These are phyloP conservation scores for Termitomyces heimii DNA, from an alignment of 768 basidiomycete genomes.

Conservation along the genomic window DNA sequence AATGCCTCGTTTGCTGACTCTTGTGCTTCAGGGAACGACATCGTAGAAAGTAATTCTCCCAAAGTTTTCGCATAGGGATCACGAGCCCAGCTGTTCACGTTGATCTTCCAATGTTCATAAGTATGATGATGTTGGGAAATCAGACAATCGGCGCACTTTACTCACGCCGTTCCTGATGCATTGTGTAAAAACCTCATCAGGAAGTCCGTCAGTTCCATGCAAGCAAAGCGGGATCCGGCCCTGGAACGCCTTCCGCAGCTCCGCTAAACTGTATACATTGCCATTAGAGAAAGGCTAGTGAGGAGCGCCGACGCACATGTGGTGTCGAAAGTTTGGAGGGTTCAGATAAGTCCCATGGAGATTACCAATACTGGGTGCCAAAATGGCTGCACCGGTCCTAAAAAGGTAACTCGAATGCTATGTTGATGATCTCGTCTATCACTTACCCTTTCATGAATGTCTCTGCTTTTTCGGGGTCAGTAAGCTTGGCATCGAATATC, in stretches of 20 bases:
- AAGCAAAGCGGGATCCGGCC: constrained; percentile 33
- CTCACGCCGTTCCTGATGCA: constrained; percentile 41
- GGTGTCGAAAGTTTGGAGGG: constrained; percentile 38
- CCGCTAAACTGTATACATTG: constrained; percentile 24
- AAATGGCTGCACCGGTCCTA: constrained; percentile 38
- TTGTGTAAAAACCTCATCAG: constrained; percentile 35
- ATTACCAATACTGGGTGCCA: constrained; percentile 44
- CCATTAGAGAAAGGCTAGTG: neutral
- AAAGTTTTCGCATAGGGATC: constrained; percentile 35
- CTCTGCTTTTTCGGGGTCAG: constrained; percentile 34
- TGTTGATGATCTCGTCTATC: neutral
- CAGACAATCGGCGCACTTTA: constrained; percentile 21
- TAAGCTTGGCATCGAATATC: constrained; percentile 43
- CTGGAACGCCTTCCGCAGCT: constrained; percentile 28
- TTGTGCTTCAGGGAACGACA: constrained; percentile 38
- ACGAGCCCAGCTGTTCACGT: constrained; percentile 41
- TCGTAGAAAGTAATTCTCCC: constrained; percentile 23
- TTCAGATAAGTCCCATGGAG: constrained; percentile 39
- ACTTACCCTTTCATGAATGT: constrained; percentile 34
- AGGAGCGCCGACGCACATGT: constrained; percentile 28
- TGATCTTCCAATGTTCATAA: constrained; percentile 24
- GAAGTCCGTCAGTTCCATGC: constrained; percentile 40
- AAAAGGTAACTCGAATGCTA: neutral
- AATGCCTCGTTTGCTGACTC: constrained; percentile 40
- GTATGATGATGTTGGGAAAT: neutral